Conservation (phyloP, 1,139 yeast species). For the Kodamaea fungicola region DNA sequence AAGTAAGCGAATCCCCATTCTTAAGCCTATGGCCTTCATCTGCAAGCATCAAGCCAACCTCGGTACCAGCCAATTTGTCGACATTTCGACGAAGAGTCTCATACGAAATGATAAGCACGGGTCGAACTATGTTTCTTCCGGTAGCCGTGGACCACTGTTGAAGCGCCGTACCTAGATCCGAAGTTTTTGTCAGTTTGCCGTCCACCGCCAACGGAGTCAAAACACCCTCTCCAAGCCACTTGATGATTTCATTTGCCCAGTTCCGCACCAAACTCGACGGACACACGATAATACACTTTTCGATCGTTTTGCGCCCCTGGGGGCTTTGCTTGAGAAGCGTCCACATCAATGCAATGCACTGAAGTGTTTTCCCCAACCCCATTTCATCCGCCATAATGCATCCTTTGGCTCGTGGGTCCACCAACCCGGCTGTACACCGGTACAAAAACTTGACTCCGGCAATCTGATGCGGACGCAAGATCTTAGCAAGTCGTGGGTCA, state of each 20-base stretch:
- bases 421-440: slow-evolving; percentile 84
- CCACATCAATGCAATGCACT: slow-evolving; percentile 93
- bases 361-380: slow-evolving; percentile 96
- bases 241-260: slow-evolving; percentile 96
- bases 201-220: slow-evolving; percentile 88
- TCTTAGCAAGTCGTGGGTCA: slow-evolving; percentile 82
- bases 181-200: slow-evolving; percentile 72
- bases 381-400: slow-evolving; percentile 99
- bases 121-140: slow-evolving; percentile 88
- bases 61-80: slow-evolving; percentile 69
- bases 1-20: slow-evolving; percentile 91
- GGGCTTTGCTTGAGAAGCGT: slow-evolving; percentile 89
- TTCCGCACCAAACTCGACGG: slow-evolving; percentile 92
- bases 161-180: slow-evolving; percentile 67
- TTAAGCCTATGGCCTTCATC: slow-evolving; percentile 97
- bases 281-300: slow-evolving; percentile 89
- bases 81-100: slow-evolving; percentile 90
- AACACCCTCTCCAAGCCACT: slow-evolving; percentile 94
- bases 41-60: slow-evolving; percentile 84
- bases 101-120: slow-evolving; percentile 91
- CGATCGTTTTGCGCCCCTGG: slow-evolving; percentile 78
- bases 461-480: slow-evolving; percentile 91
- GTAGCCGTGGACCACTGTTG: slow-evolving; percentile 85
- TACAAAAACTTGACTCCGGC: slow-evolving; percentile 92
- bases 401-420: slow-evolving; percentile 86